phyloP scores from a whole-genome alignment of 2,329 filamentous ascomycete genomes.

The Thelonectria rubi region DNA sequence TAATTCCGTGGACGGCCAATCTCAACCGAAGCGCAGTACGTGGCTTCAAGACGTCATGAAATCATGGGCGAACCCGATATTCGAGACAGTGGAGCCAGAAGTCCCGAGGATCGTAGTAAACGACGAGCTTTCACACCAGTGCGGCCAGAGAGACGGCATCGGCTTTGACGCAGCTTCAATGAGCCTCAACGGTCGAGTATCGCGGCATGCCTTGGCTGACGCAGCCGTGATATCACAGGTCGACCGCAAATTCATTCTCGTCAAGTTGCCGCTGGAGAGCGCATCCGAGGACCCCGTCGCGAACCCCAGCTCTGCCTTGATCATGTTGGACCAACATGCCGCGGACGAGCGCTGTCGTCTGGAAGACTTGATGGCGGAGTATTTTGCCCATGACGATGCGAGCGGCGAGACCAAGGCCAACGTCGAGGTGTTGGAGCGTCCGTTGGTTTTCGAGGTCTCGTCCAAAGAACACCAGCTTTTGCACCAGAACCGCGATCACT shows the following conservation, averaged over 20 bases:
- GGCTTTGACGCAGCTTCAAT: slow-evolving; percentile 44
- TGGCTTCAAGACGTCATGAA: slow-evolving; percentile 71
- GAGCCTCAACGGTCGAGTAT: slow-evolving; percentile 59
- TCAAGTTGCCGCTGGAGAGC: slow-evolving; percentile 58
- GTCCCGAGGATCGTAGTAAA: slow-evolving; percentile 54
- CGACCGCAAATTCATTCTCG: slow-evolving; percentile 87
- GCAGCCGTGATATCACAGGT: slow-evolving; percentile 82
- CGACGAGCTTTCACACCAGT: background rate
- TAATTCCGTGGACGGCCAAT: slow-evolving; percentile 7
- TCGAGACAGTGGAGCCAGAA: slow-evolving; percentile 58
- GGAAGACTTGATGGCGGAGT: slow-evolving; percentile 71
- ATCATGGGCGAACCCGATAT: slow-evolving; percentile 81
- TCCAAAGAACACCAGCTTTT: slow-evolving; percentile 69
- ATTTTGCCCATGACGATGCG: slow-evolving; percentile 50
- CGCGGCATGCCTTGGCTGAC: slow-evolving; percentile 65
- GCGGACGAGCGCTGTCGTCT: slow-evolving; percentile 89
- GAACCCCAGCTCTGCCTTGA: slow-evolving; percentile 61
- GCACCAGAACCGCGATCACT: slow-evolving; percentile 60
- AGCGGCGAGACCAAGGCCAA: slow-evolving; percentile 32
- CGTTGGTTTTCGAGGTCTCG: slow-evolving; percentile 72
- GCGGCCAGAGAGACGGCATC: slow-evolving; percentile 27
- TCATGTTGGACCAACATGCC: slow-evolving; percentile 92
- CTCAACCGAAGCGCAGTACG: slow-evolving; percentile 38
- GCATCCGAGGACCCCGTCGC: background rate
- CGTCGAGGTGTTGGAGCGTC: slow-evolving; percentile 56